These are phyloP conservation scores for Chenopodium berlandieri DNA, from an alignment of 148 eudicot genomes.

Conservation along the genomic window DNA sequence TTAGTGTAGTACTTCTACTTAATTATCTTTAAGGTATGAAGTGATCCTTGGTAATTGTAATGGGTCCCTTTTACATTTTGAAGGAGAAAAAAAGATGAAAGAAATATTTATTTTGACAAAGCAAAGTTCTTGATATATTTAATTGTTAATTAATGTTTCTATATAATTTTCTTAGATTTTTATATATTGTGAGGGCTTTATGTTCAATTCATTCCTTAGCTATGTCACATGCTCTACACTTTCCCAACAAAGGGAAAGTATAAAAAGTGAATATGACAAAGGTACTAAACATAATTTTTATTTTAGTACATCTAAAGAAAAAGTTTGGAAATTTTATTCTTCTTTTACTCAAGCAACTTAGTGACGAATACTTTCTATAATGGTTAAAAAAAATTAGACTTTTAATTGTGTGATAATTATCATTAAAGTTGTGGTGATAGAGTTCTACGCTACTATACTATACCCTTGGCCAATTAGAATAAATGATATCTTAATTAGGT, in stretches of 20 bases:
- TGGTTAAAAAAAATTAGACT: not conserved
- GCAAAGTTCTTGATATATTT: not conserved
- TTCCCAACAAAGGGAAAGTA: constrained; percentile 38
- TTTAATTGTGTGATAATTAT: not conserved
- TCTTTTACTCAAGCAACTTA: constrained; percentile 3
- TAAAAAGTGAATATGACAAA: constrained; percentile 40
- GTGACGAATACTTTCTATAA: not conserved
- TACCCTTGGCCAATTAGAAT: not conserved
- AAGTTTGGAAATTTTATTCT: constrained; percentile 26
- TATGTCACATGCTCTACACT: constrained; percentile 60
- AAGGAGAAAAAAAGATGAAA: not conserved
- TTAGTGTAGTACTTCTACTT: not conserved
- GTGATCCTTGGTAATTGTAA: constrained; percentile 47
- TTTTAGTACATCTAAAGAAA: constrained; percentile 15
- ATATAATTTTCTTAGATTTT: not conserved
- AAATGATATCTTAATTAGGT: too few species aligned
- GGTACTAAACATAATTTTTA: constrained; percentile 28
- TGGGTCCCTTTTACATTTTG: constrained; percentile 36
- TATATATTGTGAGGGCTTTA: constrained; percentile 8
- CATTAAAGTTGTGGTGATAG: not conserved
- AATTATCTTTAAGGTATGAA: constrained; percentile 21
- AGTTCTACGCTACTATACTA: not conserved
- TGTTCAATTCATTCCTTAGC: constrained; percentile 26
- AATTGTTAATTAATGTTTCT: not conserved
- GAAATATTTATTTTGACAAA: constrained; percentile 18